Base-by-base conservation (phyloP, 2,329 filamentous ascomycete species). In the Hymenoscyphus infarciens region DNA sequence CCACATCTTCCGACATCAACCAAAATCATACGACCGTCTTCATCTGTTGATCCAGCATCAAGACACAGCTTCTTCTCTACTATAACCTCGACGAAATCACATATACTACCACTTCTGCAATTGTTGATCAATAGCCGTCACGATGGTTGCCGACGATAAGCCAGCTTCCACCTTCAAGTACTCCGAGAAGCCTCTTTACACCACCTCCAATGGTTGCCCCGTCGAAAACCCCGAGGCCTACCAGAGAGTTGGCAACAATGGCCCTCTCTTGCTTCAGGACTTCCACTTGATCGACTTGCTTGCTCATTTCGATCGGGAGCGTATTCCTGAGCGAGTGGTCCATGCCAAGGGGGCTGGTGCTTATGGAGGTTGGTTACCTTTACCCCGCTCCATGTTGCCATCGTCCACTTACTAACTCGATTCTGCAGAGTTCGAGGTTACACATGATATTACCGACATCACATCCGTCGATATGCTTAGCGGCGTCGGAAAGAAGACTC, bases 401-500 rank as follows among this genome's bases (percentile, higher is more conserved):
- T 27, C 10, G n/a, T 19, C 11, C 11, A 57, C 57, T 15, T 64
- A 25, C 64, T 68, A 60, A 70, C n/a, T 42, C 1, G 5, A 19
- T 25, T 39, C 7, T 25, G 11, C 59, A 71, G 70, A 70, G 29
- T 73, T 73, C 55, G 69, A 68, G 58, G 71, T 73, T 29, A 73
- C 71, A n/a, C 70, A 73, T 57, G 70, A 72, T 59, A 69, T 72
- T 22, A 67, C 52, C 61, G 69, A 71, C 35, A 67, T 71, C 33
- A 66, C 64, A 10, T 63, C 63, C 4, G 67, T 71, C 55, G 67
- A 71, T 29, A 71, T 71, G 69, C 56, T 83, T 70, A 82, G 78
- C 70, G 78, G 83, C 62, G 79, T 84, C 60, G 89, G 88, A 68
- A 91, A 91, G 78, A 84, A 84, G 74, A 90, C 87, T 56, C 84